Percentiles rank a stretch among this genome's conserved stretches.
These are phyloP conservation scores for Nakazawaea pomicola DNA, from an alignment of 805 yeast genomes.

Conservation along the genomic window DNA sequence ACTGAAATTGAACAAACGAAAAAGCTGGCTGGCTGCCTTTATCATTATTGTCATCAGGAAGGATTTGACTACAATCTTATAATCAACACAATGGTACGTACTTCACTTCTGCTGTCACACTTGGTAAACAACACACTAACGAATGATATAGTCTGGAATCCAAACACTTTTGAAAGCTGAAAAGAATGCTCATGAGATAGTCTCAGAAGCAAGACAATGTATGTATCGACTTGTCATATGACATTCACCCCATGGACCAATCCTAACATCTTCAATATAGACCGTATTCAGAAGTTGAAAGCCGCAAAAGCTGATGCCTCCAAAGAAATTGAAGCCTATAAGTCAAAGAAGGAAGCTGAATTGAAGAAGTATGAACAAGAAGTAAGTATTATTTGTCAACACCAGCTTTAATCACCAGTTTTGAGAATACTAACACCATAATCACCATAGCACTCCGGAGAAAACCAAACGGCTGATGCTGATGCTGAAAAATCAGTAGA, in stretches of 20 bases:
- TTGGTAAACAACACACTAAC: too few relatives aligned
- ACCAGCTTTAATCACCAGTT: too few relatives aligned
- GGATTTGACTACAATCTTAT: too few relatives aligned
- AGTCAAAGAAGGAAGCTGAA: slow-evolving; percentile 76
- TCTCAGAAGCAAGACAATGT: slow-evolving; percentile 86
- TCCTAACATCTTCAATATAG: slow-evolving; percentile 27
- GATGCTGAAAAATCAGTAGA: slow-evolving; percentile 75
- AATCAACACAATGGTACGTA: too few relatives aligned
- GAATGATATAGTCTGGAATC: slow-evolving; percentile 43
- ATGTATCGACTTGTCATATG: slow-evolving; percentile 25
- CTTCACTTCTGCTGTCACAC: too few relatives aligned
- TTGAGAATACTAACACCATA: too few relatives aligned
- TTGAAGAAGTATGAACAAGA: slow-evolving; percentile 66
- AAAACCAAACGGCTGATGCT: slow-evolving; percentile 70
- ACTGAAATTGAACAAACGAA: too few relatives aligned
- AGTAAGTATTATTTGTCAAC: slow-evolving; percentile 21
- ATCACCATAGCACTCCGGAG: slow-evolving; percentile 49
- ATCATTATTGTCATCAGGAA: too few relatives aligned
- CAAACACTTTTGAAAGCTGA: slow-evolving; percentile 77
- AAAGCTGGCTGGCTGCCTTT: slow-evolving; percentile 2
- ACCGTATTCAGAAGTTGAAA: slow-evolving; percentile 83
- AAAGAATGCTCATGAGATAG: slow-evolving; percentile 95
- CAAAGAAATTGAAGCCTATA: slow-evolving; percentile 81
- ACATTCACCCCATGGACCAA: not conserved
- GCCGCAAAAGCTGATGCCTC: slow-evolving; percentile 94